A percentile compares a stretch with the other conserved stretches of the same genome.
phyloP scores from a whole-genome alignment of 2,329 filamentous ascomycete genomes.

The Fusarium subtropicale region DNA sequence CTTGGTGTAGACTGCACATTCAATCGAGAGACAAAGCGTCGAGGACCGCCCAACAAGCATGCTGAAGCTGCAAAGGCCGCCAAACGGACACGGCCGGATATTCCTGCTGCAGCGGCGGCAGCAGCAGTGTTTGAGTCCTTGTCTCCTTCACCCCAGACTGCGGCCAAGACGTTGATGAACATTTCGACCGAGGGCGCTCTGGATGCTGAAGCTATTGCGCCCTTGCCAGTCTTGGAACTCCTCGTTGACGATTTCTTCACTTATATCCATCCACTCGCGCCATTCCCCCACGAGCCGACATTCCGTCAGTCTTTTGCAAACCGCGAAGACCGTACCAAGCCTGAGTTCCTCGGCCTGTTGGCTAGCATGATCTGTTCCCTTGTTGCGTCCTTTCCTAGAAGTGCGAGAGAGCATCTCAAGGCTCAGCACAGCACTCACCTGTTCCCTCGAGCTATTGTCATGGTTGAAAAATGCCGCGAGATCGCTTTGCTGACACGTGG shows the following conservation, averaged over 20 bases:
- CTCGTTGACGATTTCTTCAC: conserved; percentile 86
- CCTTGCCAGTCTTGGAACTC: conserved; percentile 73
- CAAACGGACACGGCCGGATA: conserved; percentile 59
- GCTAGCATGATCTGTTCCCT: conserved; percentile 79
- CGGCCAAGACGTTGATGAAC: conserved; percentile 62
- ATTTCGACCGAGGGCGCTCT: conserved; percentile 57
- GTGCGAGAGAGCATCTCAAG: conserved; percentile 76
- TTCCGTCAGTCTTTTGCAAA: conserved; percentile 76
- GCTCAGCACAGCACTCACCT: conserved; percentile 70
- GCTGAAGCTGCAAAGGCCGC: conserved; percentile 66
- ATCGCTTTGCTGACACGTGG: conserved; percentile 77
- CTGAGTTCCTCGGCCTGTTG: conserved; percentile 75
- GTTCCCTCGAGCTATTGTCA: conserved; percentile 75
- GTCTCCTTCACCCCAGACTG: conserved; percentile 60
- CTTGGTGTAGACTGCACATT: conserved; percentile 70
- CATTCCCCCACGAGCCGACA: conserved; percentile 82
- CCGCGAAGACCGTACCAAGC: conserved; percentile 73
- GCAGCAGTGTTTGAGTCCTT: conserved; percentile 42
- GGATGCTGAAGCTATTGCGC: conserved; percentile 77
- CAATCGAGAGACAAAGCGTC: conserved; percentile 67
- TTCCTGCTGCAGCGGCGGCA: conserved; percentile 30
- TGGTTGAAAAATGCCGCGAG: conserved; percentile 77
- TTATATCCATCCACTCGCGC: conserved; percentile 80
- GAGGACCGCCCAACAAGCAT: conserved; percentile 70
- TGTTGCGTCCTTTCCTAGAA: conserved; percentile 81